Base-by-base conservation (phyloP, 768 basidiomycete genomes). In the Rhizopogon vesiculosus region DNA sequence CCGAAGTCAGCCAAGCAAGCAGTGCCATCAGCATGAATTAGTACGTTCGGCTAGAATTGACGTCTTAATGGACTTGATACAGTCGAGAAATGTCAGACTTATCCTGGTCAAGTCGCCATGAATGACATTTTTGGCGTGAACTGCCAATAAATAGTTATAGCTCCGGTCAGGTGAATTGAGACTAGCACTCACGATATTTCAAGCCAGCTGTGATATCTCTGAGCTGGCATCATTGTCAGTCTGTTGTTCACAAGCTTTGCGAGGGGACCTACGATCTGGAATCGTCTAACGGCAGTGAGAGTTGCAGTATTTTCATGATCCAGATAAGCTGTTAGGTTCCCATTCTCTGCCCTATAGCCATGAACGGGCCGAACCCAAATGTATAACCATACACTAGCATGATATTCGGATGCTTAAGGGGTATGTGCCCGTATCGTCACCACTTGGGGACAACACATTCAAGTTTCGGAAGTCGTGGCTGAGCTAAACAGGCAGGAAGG, bases 1-100 rank as follows among this genome's bases (percentile, higher is more conserved):
- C 77, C 78, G 56, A 78, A 78, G 54, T 78, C 78, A 56, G 71
- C 72, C 13, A 79, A 59, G 15, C 69, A 68, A 6, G 71, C 76
- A 25, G 67, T 69, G 28, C 70, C 67, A n/a, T 74, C 58, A 55
- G 72, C 69, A 53, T 74, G 71, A 45, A 79, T 72, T 16, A 78
- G 69, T 7, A 53, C 31, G 15, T 25, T 25, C 25, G 25, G 25
- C 25, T 25, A 25, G 25, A 25, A 25, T 25, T 4, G 25, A 33
- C 31, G 38, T 25, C 9, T 28, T 7, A 22, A 45, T 35, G 33
- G 10, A 38, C 13, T 13, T 31, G 13, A 16, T 42, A 22, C 3
- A 2, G 7, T 19, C 13, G 35, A 45, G 5, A 5, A 9, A 29
- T 25, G 25, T 6, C 7, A 33, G 6, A 13, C 55, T 25, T 52